Evolutionary conservation across 257 asterid genomes (phyloP), one percentile per base, ranked within the genome.

Genomic region (Parsonsia alboflavescens): DNA sequence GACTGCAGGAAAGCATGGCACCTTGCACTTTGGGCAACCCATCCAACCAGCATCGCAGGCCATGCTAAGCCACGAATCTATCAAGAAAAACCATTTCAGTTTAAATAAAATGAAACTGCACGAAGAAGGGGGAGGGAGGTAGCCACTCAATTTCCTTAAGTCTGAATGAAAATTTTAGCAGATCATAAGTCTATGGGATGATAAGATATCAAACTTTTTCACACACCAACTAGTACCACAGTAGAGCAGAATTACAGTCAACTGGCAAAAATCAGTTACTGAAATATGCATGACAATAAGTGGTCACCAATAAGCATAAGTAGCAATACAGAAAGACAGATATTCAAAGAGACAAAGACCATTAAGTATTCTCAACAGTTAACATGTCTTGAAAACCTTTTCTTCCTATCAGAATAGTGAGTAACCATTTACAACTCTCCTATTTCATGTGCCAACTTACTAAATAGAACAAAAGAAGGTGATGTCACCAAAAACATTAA

Each of bases 21-120:
- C 97, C 99, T 94, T 81, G 97, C 99, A 79, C 99, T 94, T 83
- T 94, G 97, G 80, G 97, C 97, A 81, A 94, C 97, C 97, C 97
- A 94, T 84, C 99, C 99, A 81, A 92, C 80, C 75, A 94, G 88
- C 81, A 87, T 77, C 70, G 97, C 96, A n/a, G 97, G 99, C 99
- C 99, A 94, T 73, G 97, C 97, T 78, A 90, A 86, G 73, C 95
- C 99, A 62, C 97, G 94, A 77, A 92, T 94, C 99, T 93, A 87
- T 70, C 75, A 79, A 78, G 58, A 66, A 61, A 76, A 74, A 79
- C 36, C 44, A 68, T 71, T 82, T 30, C 48, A 36, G 48, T 73
- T 73, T 73, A 79, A 70, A 50, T 57, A 68, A 68, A 73, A 21
- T 46, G 68, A 53, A 70, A 65, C 22, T 30, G 68, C 52, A 48